Evolutionary conservation across 2,329 filamentous ascomycete genomes (phyloP), one percentile per base, ranked within the genome.

Genomic region (Leptosphaerulina australis): DNA sequence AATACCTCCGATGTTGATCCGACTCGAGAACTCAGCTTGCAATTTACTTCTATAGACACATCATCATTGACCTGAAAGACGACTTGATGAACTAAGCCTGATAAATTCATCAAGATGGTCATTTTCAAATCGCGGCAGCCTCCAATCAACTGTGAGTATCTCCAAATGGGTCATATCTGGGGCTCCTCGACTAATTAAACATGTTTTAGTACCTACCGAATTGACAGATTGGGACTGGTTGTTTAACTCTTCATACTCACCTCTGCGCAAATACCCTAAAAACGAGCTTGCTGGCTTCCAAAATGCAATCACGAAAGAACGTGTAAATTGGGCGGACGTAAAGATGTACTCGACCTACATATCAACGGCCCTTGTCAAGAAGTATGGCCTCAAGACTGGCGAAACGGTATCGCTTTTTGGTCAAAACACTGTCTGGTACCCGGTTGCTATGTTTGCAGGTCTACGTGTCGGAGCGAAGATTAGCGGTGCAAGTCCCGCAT

Each of bases 351-450:
- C 83, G 0, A 85, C 79, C 0, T 76, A 81, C 51, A 75, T 88
- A 10, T 86, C 83, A 0, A 87, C 84, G 0, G 82, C 83, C 0
- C 73, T 88, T 10, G 77, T 79, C 6, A 79, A 76, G 51, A 77
- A 79, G 11, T 81, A 83, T 70, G 80, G 78, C 2, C 73, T 88
- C 22, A 60, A 77, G 31, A 62, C 76, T 12, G 81, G 80, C 1
- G 76, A 88, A 4, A 83, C 82, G 0, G 79, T 87, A 1, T 77
- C 82, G 0, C 71, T 88, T 2, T 88, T 87, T 70, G 80, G 79
- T 43, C 81, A 81, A 17, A 88, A 88, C 60, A 84, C 81, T 8
- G 81, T 88, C 44, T 87, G 83, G 83, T 87, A 87, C 60, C 84
- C 85, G 0, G 80, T 87, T 5, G 83, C 81, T 11, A 82, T 87